Conservation (phyloP, 345 rosid genomes). For the Moricandia moricandioides region DNA sequence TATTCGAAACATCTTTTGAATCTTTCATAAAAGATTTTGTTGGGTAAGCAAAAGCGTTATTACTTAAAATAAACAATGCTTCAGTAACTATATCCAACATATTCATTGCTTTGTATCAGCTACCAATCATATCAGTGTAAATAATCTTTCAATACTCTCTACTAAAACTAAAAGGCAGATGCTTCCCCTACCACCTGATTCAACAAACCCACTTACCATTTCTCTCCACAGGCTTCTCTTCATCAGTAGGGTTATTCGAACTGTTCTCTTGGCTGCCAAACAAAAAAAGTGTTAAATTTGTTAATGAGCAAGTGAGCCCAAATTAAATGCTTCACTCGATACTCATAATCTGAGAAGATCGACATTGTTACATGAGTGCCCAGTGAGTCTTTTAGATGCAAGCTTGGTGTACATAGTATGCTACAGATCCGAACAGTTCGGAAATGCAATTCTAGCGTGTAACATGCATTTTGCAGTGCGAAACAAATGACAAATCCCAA, state of each 20-base stretch:
- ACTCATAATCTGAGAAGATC: background rate
- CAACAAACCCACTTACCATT: constrained; percentile 27
- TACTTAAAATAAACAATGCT: background rate
- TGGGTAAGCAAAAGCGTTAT: background rate
- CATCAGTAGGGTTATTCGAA: constrained; percentile 15
- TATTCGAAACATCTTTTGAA: background rate
- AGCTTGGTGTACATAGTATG: background rate
- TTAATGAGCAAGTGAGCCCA: background rate
- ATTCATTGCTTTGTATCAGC: background rate
- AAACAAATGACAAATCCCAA: background rate
- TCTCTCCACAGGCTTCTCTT: constrained; percentile 19
- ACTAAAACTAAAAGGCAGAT: background rate
- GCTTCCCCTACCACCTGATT: background rate
- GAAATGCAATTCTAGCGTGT: background rate
- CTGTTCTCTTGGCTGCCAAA: constrained; percentile 29
- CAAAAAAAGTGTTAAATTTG: background rate
- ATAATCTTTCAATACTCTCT: background rate
- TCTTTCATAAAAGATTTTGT: background rate
- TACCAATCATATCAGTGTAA: constrained; percentile 4
- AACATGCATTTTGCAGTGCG: background rate
- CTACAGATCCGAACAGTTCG: background rate
- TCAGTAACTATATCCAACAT: background rate
- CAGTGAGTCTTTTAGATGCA: background rate
- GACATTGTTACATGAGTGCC: background rate
- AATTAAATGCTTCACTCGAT: background rate